These are phyloP conservation scores for Sphagnum magellanicum DNA, from an alignment of 228 moss, liverwort and hornwort genomes.

Conservation along the genomic window DNA sequence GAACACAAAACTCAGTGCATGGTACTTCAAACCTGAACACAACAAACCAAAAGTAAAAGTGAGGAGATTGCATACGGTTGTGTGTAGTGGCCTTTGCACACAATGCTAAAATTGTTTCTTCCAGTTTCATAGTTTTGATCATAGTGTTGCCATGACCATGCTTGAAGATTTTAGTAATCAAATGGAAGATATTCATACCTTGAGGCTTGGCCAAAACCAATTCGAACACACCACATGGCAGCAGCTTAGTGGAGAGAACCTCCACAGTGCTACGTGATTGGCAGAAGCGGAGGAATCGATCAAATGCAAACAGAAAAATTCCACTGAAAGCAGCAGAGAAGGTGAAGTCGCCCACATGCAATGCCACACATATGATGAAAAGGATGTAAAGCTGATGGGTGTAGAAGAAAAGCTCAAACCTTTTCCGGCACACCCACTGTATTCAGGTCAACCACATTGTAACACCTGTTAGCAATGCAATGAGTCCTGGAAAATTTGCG, in stretches of 20 bases:
- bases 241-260: conserved; percentile 50
- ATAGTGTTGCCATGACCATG: background rate
- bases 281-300: conserved; percentile 82
- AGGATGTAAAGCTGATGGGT: conserved; percentile 81
- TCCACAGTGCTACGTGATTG: conserved; percentile 68
- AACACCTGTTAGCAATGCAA: conserved; percentile 57
- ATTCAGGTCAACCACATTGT: conserved; percentile 66
- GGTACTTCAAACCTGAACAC: conserved; percentile 47
- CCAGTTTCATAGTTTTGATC: background rate
- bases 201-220: conserved; percentile 64
- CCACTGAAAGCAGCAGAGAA: conserved; percentile 60
- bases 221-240: conserved; percentile 76
- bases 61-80: background rate
- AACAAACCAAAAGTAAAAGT: background rate
- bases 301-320: conserved; percentile 64
- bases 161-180: background rate
- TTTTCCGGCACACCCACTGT: conserved; percentile 46
- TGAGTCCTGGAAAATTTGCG: conserved; percentile 63
- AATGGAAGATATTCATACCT: conserved; percentile 27
- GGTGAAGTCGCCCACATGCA: conserved; percentile 61
- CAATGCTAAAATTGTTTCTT: background rate
- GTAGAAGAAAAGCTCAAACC: conserved; percentile 83
- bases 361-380: conserved; percentile 56
- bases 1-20: conserved; percentile 76
- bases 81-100: background rate